These are phyloP conservation scores for Flagelloscypha sp. DNA, from an alignment of 768 basidiomycete genomes.

Conservation along the genomic window DNA sequence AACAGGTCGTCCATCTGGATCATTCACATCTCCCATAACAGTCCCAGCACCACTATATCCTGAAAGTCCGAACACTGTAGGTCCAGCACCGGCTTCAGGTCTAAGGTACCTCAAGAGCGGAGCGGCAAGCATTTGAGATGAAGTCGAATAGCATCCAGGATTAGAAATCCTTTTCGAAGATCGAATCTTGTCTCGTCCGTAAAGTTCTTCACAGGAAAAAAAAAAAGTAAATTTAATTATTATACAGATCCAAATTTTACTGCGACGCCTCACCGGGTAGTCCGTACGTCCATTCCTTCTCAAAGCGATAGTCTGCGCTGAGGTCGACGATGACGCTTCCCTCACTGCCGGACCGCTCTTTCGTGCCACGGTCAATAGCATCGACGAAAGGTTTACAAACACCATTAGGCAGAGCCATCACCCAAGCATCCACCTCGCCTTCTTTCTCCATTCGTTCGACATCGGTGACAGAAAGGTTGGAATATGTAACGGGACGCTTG, in stretches of 20 bases:
- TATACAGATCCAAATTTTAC: constrained; percentile 23
- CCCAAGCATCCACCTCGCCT: constrained; percentile 93
- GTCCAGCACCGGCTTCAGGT: constrained; percentile 37
- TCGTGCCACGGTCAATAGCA: constrained; percentile 74
- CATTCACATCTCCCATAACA: constrained; percentile 51
- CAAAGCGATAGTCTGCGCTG: constrained; percentile 92
- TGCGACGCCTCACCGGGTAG: constrained; percentile 83
- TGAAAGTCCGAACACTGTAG: constrained; percentile 87
- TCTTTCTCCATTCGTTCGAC: constrained; percentile 85
- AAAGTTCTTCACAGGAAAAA: constrained; percentile 60
- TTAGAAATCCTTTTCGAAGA: constrained; percentile 84
- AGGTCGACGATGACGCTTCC: constrained; percentile 85
- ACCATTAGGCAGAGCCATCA: constrained; percentile 98
- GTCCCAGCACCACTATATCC: constrained; percentile 97
- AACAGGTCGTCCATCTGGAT: constrained; percentile 58
- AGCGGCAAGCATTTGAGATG: constrained; percentile 84
- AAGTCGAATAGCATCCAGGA: constrained; percentile 96
- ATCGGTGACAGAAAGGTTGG: constrained; percentile 69
- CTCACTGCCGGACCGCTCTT: constrained; percentile 37
- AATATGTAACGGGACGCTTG: constrained; percentile 66
- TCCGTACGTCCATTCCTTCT: constrained; percentile 93
- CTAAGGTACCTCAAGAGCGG: constrained; percentile 74
- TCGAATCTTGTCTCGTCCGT: constrained; percentile 63
- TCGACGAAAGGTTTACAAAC: constrained; percentile 95
- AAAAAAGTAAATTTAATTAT: constrained; percentile 27